Percentiles rank a stretch among this genome's conserved stretches.
Evolutionary conservation across 2,329 filamentous ascomycete species (phyloP).

Genomic region (Elsinoe perseae): DNA sequence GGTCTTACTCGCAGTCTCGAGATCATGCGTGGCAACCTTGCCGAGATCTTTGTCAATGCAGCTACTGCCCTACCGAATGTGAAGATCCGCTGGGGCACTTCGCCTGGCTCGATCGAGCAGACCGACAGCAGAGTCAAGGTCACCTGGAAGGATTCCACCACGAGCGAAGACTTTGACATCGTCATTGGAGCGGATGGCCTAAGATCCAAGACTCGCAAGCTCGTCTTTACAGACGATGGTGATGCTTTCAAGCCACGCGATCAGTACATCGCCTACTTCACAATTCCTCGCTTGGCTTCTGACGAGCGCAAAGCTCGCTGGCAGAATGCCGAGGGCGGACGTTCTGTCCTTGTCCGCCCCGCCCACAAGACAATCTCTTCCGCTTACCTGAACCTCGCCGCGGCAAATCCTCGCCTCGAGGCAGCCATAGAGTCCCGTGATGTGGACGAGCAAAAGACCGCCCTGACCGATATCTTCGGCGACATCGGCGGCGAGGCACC

Average conservation of each 20-base stretch:
- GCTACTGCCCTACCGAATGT: conserved; percentile 21
- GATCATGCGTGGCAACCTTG: conserved; percentile 49
- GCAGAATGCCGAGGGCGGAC: conserved; percentile 19
- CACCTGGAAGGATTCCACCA: conserved; percentile 18
- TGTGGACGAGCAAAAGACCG: conserved; percentile 15
- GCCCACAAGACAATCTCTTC: conserved; percentile 17
- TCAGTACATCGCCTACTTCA: conserved; percentile 25
- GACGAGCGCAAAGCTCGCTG: conserved; percentile 20
- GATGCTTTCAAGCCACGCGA: conserved; percentile 18
- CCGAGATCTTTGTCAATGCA: conserved; percentile 35
- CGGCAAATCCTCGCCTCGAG: conserved; percentile 13
- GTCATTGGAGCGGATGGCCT: conserved; percentile 28
- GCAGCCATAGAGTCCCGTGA: conserved; percentile 12
- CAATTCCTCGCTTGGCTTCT: conserved; percentile 20
- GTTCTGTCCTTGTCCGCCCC: conserved; percentile 21
- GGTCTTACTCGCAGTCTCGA: conserved; percentile 24
- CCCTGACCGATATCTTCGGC: conserved; percentile 15
- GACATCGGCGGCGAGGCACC: conserved; percentile 18
- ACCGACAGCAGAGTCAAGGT: conserved; percentile 13
- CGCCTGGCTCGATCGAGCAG: conserved; percentile 18
- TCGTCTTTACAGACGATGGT: conserved; percentile 21
- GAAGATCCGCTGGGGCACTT: conserved; percentile 22
- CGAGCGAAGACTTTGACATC: conserved; percentile 20
- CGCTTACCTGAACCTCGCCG: conserved; percentile 18
- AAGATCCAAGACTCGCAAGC: conserved; percentile 22